phyloP scores from a whole-genome alignment of 2,329 filamentous ascomycete species.

The Conoideocrella luteorostrata region DNA sequence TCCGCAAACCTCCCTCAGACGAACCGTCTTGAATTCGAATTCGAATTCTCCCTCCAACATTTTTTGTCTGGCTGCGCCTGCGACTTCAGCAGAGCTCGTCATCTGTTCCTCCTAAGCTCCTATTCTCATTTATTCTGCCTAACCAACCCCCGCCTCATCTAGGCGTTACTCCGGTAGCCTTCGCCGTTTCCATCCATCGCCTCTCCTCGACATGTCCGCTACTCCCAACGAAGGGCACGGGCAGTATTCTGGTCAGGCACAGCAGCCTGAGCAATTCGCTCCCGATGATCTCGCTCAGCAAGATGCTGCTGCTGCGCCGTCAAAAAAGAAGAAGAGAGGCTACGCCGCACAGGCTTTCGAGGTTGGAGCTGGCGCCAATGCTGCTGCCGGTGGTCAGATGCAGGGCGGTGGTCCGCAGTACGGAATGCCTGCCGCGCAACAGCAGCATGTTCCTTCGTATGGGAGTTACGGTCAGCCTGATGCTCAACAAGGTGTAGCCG shows the following conservation, averaged over 20 bases:
- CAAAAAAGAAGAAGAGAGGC: constrained; percentile 83
- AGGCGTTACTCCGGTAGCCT: constrained; percentile 16
- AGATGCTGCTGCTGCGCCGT: constrained; percentile 34
- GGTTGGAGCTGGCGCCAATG: constrained; percentile 82
- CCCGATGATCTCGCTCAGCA: constrained; percentile 26
- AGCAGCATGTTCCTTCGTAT: constrained; percentile 43
- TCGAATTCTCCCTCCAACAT: background rate
- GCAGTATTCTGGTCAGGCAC: constrained; percentile 38
- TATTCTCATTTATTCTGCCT: constrained; percentile 3
- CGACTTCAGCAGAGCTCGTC: constrained; percentile 9
- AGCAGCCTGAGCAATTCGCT: constrained; percentile 34
- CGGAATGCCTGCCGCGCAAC: constrained; percentile 37
- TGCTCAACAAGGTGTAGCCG: constrained; percentile 27
- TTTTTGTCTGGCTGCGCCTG: constrained; percentile 6
- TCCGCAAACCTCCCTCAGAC: constrained; percentile 10
- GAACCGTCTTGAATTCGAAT: constrained; percentile 6
- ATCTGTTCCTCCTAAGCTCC: constrained; percentile 3
- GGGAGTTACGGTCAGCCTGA: constrained; percentile 53
- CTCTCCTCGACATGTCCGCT: constrained; percentile 46
- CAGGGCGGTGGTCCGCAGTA: constrained; percentile 36
- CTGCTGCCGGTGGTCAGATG: constrained; percentile 44
- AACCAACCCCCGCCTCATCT: constrained; percentile 4
- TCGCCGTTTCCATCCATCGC: constrained; percentile 13
- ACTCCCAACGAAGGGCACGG: constrained; percentile 50
- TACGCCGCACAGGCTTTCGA: constrained; percentile 95